Base-by-base conservation (phyloP, 2,329 filamentous ascomycete species). In the Paracoccidioides lutzii region DNA sequence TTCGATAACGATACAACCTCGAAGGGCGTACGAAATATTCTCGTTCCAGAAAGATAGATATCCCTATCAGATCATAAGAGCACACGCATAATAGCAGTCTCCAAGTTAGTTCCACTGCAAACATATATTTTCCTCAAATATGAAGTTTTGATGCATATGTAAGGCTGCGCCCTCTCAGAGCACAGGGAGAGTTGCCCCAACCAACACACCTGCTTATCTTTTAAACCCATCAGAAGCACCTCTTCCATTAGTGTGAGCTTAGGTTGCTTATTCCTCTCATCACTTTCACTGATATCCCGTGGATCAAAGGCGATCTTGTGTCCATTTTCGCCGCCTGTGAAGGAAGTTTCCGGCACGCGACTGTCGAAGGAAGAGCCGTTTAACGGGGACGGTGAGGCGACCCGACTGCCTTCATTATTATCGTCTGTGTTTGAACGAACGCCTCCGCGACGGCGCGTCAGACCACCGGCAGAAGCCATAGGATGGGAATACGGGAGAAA, bases 31-130 rank as follows among this genome's bases (percentile, higher is more conserved):
- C 58, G 90, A 96, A 68, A 98, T 98, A 76, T 98, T 98, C 75
- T 98, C 93, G 75, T 98, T 98, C 93, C 93, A 98, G 75, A 98
- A 98, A 35, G 91, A 97, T 60, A 98, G 83, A 70, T 98, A 97
- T 62, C 93, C 93, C 90, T 95, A 69, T 52, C 52, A 55, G 57
- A 38, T 42, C 49, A 56, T 35, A 40, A 10, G 12, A 15, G 22
- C 22, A 30, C 9, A 40, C 14, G 1, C 30, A 32, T 35, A 42
- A 35, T 37, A 43, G n/a, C 28, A 45, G 15, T 28, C 33, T 45
- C 33, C 33, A 54, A 41, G 35, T 28, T 43, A 28, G 7, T 38
- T 28, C 32, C 6, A 30, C 5, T 6, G 28, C 33, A 14, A 28
- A 45, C 22, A 28, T 28, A 3, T 28, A 43, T 37, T 22, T 48